Evolutionary conservation across 495 filamentous ascomycete genomes (phyloP).

Genomic region (Neurospora sp.): DNA sequence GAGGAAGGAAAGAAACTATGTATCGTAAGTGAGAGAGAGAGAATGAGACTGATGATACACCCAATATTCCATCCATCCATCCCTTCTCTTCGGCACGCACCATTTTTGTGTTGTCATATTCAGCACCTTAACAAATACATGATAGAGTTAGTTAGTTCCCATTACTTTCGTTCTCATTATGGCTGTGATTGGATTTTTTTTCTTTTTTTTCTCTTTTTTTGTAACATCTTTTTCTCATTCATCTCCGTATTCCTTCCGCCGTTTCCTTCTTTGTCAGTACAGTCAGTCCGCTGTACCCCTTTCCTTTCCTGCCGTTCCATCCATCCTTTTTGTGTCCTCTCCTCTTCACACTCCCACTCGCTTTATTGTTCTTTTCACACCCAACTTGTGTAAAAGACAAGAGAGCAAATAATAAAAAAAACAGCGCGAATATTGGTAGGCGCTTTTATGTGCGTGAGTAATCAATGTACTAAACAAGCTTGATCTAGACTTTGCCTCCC

Average conservation of each 20-base stretch:
- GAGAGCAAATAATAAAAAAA: background rate
- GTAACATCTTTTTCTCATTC: background rate
- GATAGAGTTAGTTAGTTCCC: background rate
- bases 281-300: too few relatives aligned
- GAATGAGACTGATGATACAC: background rate
- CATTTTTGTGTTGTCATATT: background rate
- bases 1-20: background rate
- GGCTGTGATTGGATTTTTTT: background rate
- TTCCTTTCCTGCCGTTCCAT: background rate
- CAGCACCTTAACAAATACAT: background rate
- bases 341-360: background rate
- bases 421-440: background rate
- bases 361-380: background rate
- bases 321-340: background rate
- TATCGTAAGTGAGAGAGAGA: background rate
- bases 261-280: too few relatives aligned
- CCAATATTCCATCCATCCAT: background rate
- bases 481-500: background rate
- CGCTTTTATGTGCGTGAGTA: background rate
- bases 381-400: background rate
- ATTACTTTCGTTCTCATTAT: background rate
- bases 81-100: background rate
- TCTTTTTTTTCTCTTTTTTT: background rate
- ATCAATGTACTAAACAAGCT: conserved; percentile 1
- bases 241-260: background rate